Evolutionary conservation across 495 filamentous ascomycete species (phyloP).

Genomic region (Geoglossum glabrum): DNA sequence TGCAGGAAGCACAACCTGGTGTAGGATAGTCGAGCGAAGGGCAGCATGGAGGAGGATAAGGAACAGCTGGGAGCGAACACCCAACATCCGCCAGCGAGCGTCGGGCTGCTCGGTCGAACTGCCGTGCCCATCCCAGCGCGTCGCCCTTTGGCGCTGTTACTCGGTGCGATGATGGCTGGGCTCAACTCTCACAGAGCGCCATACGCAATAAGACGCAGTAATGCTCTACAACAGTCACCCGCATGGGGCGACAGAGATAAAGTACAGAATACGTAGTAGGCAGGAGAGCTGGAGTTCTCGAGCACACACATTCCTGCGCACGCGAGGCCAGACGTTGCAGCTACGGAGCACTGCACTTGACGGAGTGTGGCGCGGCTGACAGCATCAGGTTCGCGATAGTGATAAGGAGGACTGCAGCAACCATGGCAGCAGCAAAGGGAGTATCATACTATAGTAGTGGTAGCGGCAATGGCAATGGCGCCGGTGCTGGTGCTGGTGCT

Average conservation of each 20-base stretch:
- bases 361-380: background rate
- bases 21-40: too few species aligned
- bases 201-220: background rate
- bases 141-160: background rate
- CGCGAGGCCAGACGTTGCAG: background rate
- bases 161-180: too few species aligned
- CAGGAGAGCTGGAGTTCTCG: too few species aligned
- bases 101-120: background rate
- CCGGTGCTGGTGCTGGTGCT: background rate
- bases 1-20: background rate
- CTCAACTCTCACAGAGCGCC: background rate
- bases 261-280: too few species aligned
- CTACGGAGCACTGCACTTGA: background rate
- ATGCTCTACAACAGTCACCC: background rate
- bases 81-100: background rate
- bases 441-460: background rate
- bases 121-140: too few species aligned
- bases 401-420: background rate
- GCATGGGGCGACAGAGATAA: too few species aligned
- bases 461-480: background rate
- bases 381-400: background rate
- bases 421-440: background rate
- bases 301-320: background rate
- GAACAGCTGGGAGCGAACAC: background rate
- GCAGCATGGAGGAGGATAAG: background rate